These are phyloP conservation scores for Adansonia rubrostipa DNA, from an alignment of 441 rosid genomes.

Conservation along the genomic window DNA sequence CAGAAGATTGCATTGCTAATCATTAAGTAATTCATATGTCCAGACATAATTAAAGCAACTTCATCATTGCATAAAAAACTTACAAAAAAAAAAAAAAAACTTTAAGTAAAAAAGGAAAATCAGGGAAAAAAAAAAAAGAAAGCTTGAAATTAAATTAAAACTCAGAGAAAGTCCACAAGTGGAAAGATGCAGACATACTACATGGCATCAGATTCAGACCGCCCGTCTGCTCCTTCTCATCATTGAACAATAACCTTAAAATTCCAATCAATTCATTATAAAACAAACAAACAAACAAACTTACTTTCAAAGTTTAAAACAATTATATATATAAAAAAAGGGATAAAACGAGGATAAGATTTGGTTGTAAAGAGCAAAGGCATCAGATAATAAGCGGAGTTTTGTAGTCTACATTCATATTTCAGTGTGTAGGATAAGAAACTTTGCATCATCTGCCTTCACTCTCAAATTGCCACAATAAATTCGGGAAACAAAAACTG, in stretches of 20 bases:
- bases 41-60: slow-evolving; percentile 60
- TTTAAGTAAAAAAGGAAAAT: too few species aligned
- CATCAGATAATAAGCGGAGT: slow-evolving; percentile 75
- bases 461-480: not conserved
- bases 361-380: slow-evolving; percentile 14
- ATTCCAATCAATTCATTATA: not conserved
- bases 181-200: slow-evolving; percentile 76
- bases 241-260: slow-evolving; percentile 34
- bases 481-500: not conserved
- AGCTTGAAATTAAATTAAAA: not conserved
- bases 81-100: not conserved
- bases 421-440: slow-evolving; percentile 50
- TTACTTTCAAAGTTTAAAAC: not conserved
- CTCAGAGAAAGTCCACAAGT: slow-evolving; percentile 62
- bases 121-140: not conserved
- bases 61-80: slow-evolving; percentile 45
- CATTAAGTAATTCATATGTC: slow-evolving; percentile 62
- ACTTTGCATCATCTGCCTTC: slow-evolving; percentile 43
- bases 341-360: too few species aligned
- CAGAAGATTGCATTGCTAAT: slow-evolving; percentile 50
- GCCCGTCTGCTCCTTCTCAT: slow-evolving; percentile 92
- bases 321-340: not conserved
- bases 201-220: slow-evolving; percentile 92
- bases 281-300: too few species aligned
- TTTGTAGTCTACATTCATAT: slow-evolving; percentile 29